Evolutionary conservation across 805 yeast genomes (phyloP).

Genomic region (Yamadazyma nakazawae): DNA sequence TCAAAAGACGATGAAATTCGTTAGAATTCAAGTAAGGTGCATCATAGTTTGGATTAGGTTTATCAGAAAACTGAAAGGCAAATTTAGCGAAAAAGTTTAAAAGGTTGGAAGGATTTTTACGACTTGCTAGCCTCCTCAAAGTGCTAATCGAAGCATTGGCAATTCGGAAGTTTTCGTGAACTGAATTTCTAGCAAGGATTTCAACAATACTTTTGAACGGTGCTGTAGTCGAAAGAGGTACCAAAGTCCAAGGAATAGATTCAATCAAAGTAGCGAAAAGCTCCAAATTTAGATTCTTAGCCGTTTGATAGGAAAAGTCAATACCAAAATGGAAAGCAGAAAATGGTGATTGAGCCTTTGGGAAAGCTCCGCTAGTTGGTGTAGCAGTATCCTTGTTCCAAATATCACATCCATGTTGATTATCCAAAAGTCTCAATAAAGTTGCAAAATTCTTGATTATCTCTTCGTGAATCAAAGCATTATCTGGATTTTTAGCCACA

Average conservation of each 20-base stretch:
- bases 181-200: constrained; percentile 69
- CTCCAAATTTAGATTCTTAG: constrained; percentile 46
- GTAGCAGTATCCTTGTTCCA: constrained; percentile 18
- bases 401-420: constrained; percentile 44
- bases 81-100: constrained; percentile 73
- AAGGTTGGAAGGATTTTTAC: constrained; percentile 64
- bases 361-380: constrained; percentile 11
- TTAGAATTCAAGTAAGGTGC: constrained; percentile 57
- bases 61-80: constrained; percentile 78
- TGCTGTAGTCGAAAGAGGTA: constrained; percentile 35
- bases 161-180: constrained; percentile 62
- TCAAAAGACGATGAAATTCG: constrained; percentile 57
- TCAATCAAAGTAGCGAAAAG: constrained; percentile 69
- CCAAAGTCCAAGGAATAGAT: constrained; percentile 63
- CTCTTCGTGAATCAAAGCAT: constrained; percentile 63
- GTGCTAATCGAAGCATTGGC: constrained; percentile 63
- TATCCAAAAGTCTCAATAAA: constrained; percentile 58
- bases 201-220: constrained; percentile 69
- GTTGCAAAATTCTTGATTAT: constrained; percentile 56
- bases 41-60: constrained; percentile 53
- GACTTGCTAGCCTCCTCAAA: constrained; percentile 61
- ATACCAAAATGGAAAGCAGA: constrained; percentile 40
- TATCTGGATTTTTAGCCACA: constrained; percentile 43
- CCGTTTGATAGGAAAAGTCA: constrained; percentile 31
- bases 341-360: constrained; percentile 37